Percentiles rank a stretch among this genome's conserved stretches.
These are phyloP conservation scores for Nicotiana paniculata DNA, from an alignment of 257 asterid genomes.

Conservation along the genomic window DNA sequence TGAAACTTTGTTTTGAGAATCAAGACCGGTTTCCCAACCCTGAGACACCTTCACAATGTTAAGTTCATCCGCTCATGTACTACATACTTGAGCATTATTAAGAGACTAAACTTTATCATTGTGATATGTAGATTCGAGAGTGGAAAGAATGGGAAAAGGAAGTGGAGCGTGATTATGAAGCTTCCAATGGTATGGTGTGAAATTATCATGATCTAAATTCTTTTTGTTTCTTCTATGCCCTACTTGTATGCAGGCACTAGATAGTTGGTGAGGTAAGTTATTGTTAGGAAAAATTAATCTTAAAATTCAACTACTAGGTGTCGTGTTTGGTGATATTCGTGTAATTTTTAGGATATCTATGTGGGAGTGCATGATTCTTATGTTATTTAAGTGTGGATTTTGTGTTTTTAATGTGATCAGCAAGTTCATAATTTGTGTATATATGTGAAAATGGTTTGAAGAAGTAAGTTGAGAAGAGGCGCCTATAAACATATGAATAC, in stretches of 20 bases:
- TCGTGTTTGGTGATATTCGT: not conserved
- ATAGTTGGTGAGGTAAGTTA: not conserved
- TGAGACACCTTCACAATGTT: not conserved
- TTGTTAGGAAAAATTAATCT: not conserved
- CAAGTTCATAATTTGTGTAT: not conserved
- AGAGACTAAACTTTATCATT: not conserved
- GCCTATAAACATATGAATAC: not conserved
- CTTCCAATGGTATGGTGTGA: slow-evolving; percentile 35
- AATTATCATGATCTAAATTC: not conserved
- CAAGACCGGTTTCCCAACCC: not conserved
- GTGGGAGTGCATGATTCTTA: not conserved
- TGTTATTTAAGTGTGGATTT: not conserved
- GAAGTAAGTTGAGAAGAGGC: not conserved
- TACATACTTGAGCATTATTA: not conserved
- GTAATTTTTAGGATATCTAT: not conserved
- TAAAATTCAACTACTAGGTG: not conserved
- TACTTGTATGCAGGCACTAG: not conserved
- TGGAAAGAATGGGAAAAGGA: slow-evolving; percentile 90
- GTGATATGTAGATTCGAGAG: slow-evolving; percentile 58
- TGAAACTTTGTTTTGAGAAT: not conserved
- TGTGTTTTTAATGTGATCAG: not conserved
- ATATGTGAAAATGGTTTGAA: not conserved
- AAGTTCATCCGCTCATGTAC: not conserved
- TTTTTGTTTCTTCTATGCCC: not conserved
- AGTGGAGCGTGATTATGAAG: slow-evolving; percentile 27